Evolutionary conservation across 495 filamentous ascomycete genomes (phyloP).

Genomic region (Xeromyces bisporus): DNA sequence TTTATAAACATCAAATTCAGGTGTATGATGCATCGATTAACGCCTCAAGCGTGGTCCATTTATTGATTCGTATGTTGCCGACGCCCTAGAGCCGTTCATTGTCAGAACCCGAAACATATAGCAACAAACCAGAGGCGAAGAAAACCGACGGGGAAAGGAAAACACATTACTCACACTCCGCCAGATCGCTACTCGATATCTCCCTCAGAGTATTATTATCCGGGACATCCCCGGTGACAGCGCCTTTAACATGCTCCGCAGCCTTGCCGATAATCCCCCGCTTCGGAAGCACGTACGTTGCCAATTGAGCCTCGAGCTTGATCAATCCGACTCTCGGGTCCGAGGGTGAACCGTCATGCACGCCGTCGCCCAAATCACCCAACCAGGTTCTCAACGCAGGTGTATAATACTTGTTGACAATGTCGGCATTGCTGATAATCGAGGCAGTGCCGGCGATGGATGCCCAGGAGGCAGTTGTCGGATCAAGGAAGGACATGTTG

Average conservation of each 20-base stretch:
- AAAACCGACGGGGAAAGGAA: no score
- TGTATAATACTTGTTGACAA: conserved; percentile 63
- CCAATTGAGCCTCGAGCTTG: conserved; percentile 26
- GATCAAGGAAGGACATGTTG: conserved; percentile 76
- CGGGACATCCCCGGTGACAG: conserved; percentile 53
- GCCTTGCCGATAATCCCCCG: conserved; percentile 37
- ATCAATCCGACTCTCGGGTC: conserved; percentile 61
- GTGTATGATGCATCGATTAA: no score
- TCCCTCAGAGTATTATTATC: conserved; percentile 65
- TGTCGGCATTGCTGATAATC: conserved; percentile 48
- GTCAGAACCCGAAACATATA: conserved; percentile 2
- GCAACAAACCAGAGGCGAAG: no score
- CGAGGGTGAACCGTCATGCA: conserved; percentile 63
- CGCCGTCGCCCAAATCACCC: conserved; percentile 77
- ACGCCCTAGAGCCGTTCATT: conserved; percentile 15
- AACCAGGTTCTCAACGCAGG: conserved; percentile 69
- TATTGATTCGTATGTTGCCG: conserved; percentile 9
- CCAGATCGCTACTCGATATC: conserved; percentile 50
- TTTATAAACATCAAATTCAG: no score
- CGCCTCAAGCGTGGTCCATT: background rate
- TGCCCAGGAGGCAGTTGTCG: conserved; percentile 53
- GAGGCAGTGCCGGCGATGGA: conserved; percentile 57
- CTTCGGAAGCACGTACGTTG: conserved; percentile 26
- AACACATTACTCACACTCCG: conserved; percentile 18
- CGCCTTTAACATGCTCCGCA: conserved; percentile 59